Evolutionary conservation across 805 yeast species (phyloP), one percentile per base, ranked within the genome.

Genomic region (Saccharomyces eubayanus): DNA sequence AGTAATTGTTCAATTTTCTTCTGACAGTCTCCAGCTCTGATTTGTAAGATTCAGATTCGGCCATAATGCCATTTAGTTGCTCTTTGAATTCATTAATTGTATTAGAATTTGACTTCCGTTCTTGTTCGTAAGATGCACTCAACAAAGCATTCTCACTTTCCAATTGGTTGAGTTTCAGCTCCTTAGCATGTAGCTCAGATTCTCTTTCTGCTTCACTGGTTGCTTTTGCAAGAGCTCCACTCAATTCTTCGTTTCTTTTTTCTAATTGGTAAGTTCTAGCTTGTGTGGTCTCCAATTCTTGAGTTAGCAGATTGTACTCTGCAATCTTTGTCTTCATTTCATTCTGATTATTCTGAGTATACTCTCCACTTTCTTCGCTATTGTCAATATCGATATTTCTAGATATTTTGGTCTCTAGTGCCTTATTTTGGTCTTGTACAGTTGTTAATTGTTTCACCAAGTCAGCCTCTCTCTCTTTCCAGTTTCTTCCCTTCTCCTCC

Each of bases 271-370:
- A 66, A 0, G 83, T 78, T 54, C 94, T 77, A 51, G 80, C 72
- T 60, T 87, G 87, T 47, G 87, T 79, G 28, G 81, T 69, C 62
- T 87, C 94, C 5, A 86, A 78, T 61, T 91, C 97, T 55, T 88
- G 78, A 1, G 84, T 77, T n/a, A 87, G 75, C 41, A 86, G 72
- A 54, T 84, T 89, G 31, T 84, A 72, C 62, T 67, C 85, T 2
- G 81, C 76, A 45, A 76, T 62, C 36, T 72, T 66, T 1, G 74
- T 66, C 46, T 27, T 47, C 14, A 51, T 51, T 8, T 63, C 53
- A 2, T 60, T 58, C 3, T 61, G 61, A 6, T 66, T 69, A 14
- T 57, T 66, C 14, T 52, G 48, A 3, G 50, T 54, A 8, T 55
- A 50, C 20, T 50, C 49, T 12, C 48, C 59, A 20, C 58, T 64